Base-by-base conservation (phyloP, 495 filamentous ascomycete species). In the Massariosphaeria phaeospora region DNA sequence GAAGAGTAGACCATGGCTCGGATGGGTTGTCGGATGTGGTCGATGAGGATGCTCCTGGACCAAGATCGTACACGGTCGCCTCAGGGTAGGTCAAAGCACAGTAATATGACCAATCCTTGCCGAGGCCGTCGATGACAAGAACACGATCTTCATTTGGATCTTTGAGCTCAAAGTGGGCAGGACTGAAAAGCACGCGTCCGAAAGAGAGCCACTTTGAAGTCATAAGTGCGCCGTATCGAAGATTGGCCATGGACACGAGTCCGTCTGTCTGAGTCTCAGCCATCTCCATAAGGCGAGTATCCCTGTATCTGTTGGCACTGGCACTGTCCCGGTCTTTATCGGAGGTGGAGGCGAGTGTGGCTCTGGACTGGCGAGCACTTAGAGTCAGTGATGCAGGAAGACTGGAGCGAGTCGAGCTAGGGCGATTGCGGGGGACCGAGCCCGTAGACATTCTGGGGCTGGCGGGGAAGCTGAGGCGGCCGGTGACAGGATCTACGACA, bases 31-130 rank as follows among this genome's bases (percentile, higher is more conserved):
- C 72, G 24, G 39, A 38, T 17, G 72, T 67, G 66, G 74, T 77
- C 7, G 42, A 21, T 12, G 53, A 51, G 1, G 49, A 52, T n/a
- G 42, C 18, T 27, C 55, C 60, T 15, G 80, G 78, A 11, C 81
- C 85, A 26, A 91, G 76, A 64, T 88, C 94, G 75, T 95, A 96
- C 52, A 98, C 84, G 17, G 83, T 85, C 0, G 88, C 86, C 25
- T 78, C 78, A 0, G 88, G 87, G 59, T 98, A 97, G 2, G 90
- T 94, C 66, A 96, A 78, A 12, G 93, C 89, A 43, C 87, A 91
- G 68, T 96, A 98, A 71, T 94, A 97, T 2, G 91, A 96, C 94
- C 94, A 99, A 68, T 99, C 94, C 59, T 76, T 88, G 41, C 85
- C 87, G 25, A 98, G 80, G 10, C 94, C 94, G 68, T 99, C 93